Evolutionary conservation across 129 eudicot species (phyloP), one percentile per base, ranked within the genome.

Genomic region (Mikania micrantha): DNA sequence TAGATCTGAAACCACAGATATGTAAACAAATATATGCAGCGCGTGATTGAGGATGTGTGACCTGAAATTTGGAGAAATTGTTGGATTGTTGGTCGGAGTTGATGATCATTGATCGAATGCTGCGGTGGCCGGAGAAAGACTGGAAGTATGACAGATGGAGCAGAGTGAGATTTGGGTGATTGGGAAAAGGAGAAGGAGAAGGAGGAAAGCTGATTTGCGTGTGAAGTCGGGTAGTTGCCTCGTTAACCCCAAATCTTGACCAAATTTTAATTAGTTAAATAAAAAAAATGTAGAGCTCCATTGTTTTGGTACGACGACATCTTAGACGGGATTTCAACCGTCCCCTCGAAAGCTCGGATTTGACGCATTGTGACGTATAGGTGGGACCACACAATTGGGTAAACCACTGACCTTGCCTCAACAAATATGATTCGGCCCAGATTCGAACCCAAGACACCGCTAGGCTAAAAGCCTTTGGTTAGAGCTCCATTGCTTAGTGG

Each of bases 121-220:
- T 17, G 57, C 48, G 79, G 74, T 68, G 70, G 70, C 62, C 80
- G 80, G 80, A 67, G 69, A 45, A 48, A 44, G 69, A 28, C n/a
- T 15, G 21, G 9, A 17, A 47, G 58, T 45, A 22, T 59, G 69
- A 29, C 47, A 65, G 72, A 31, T 54, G 78, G 34, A 71, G 57
- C 28, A 38, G 40, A 53, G 41, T 42, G 41, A 19, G 28, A 29
- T 41, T 57, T 29, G 69, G 79, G 69, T 47, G 60, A 39, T 31
- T 44, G 38, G 12, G 8, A 11, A 44, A 34, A 67, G 59, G 20
- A 56, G 63, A 60, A 74, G 70, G 70, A 24, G 79, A 67, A 60
- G 80, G 70, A 64, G 16, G 79, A 67, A 49, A 56, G 38, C 17
- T 58, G 74, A 59, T 45, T 67, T 76, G 80, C 80, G 80, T 76